Percentiles rank a stretch among this genome's conserved stretches.
Evolutionary conservation across 2,329 filamentous ascomycete genomes (phyloP).

Genomic region (Diaporthe citriasiana): DNA sequence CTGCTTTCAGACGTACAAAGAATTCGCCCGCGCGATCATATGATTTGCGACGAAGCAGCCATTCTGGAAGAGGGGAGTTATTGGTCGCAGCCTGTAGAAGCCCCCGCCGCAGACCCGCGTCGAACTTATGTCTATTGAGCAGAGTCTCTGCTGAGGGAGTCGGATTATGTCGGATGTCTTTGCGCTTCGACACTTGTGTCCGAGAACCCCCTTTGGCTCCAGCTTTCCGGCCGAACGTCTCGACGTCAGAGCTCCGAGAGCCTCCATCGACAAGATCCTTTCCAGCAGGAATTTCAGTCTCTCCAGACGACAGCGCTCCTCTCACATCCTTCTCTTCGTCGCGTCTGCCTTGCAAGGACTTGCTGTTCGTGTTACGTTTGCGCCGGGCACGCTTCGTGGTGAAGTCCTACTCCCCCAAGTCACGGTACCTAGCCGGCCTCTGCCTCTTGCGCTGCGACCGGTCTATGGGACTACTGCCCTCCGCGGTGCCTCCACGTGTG

Average conservation of each 20-base stretch:
- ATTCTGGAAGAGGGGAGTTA: slow-evolving; percentile 5
- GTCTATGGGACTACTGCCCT: slow-evolving; percentile 38
- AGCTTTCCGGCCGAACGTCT: not conserved
- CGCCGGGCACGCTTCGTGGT: slow-evolving; percentile 19
- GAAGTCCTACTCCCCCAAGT: slow-evolving; percentile 42
- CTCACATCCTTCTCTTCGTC: not conserved
- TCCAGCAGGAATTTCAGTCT: not conserved
- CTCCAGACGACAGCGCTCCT: not conserved
- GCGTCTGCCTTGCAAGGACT: not conserved
- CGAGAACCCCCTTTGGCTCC: not conserved
- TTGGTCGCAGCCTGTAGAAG: slow-evolving; percentile 11
- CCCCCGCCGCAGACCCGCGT: slow-evolving; percentile 2
- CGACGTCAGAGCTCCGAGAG: not conserved
- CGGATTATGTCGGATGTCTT: not conserved
- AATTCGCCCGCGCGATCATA: slow-evolving; percentile 11
- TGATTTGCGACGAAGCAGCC: slow-evolving; percentile 13
- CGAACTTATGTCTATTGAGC: not conserved
- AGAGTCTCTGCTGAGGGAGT: slow-evolving; percentile 7
- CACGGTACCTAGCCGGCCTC: slow-evolving; percentile 43
- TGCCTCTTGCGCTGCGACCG: slow-evolving; percentile 42
- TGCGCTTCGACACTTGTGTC: not conserved
- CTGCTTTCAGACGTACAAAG: slow-evolving; percentile 2
- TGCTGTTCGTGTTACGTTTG: not conserved
- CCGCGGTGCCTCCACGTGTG: slow-evolving; percentile 35
- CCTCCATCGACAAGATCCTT: not conserved